These are phyloP conservation scores for Macrocybe gigantea DNA, from an alignment of 768 basidiomycete genomes.

Conservation along the genomic window DNA sequence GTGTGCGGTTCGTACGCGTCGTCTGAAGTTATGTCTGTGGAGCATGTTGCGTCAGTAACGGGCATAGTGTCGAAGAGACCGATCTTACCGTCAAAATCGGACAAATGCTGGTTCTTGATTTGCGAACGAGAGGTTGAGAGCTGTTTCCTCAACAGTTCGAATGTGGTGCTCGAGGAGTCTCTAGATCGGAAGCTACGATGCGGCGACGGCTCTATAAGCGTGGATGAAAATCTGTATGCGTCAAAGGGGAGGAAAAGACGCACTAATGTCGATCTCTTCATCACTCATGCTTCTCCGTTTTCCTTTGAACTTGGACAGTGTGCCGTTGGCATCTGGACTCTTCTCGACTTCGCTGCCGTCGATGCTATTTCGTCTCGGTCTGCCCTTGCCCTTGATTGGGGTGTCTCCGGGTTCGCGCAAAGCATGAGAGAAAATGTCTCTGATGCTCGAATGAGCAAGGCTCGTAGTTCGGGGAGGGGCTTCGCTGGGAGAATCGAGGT, in stretches of 20 bases:
- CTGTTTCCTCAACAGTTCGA: conserved; percentile 41
- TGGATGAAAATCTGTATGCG: too few relatives aligned
- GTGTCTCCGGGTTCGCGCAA: conserved; percentile 60
- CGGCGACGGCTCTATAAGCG: too few relatives aligned
- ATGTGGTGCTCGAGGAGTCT: conserved; percentile 33
- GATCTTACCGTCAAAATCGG: conserved; percentile 22
- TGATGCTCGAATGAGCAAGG: conserved; percentile 52
- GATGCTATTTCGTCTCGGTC: conserved; percentile 51
- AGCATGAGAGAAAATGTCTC: conserved; percentile 61
- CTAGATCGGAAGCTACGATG: conserved; percentile 7
- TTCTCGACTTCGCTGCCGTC: conserved; percentile 56
- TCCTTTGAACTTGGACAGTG: conserved; percentile 37
- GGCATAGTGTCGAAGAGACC: conserved; percentile 10
- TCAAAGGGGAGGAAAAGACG: conserved; percentile 14
- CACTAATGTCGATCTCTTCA: conserved; percentile 61
- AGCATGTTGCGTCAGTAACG: conserved; percentile 5
- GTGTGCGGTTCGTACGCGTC: background rate
- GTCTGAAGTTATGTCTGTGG: background rate
- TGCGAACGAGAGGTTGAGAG: conserved; percentile 31
- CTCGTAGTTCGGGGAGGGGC: conserved; percentile 32
- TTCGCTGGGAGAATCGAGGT: conserved; percentile 46
- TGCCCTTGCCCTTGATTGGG: conserved; percentile 42
- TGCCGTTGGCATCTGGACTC: conserved; percentile 38
- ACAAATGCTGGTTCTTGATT: conserved; percentile 28
- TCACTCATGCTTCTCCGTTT: conserved; percentile 62